phyloP scores from a whole-genome alignment of 305 asterid genomes.

The Rubia peregrina region DNA sequence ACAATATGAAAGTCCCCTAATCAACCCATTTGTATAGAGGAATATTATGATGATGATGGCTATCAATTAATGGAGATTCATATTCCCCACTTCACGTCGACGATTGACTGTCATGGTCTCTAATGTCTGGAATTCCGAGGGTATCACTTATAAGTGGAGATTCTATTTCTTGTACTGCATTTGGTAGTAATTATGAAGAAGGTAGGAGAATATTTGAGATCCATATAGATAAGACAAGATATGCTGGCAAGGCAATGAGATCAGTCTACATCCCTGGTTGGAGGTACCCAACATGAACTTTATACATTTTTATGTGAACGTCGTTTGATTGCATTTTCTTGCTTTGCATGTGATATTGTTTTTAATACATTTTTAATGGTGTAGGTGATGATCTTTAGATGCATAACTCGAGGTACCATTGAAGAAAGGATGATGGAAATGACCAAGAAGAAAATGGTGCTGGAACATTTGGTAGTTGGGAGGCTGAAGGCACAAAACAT shows the following conservation, averaged over 20 bases:
- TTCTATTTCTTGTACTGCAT: conserved; percentile 15
- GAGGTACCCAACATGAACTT: not conserved
- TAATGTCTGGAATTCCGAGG: not conserved
- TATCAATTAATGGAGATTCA: not conserved
- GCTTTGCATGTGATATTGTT: conserved; percentile 17
- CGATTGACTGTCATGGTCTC: not conserved
- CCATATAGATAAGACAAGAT: conserved; percentile 4
- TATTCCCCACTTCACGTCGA: too few species aligned
- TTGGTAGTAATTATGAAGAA: conserved; percentile 14
- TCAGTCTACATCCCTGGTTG: conserved; percentile 10
- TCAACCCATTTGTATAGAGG: not conserved
- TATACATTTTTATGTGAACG: not conserved
- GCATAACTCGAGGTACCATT: conserved; percentile 77
- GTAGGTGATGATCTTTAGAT: conserved; percentile 94
- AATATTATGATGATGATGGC: not conserved
- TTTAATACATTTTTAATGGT: conserved; percentile 19
- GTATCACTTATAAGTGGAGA: not conserved
- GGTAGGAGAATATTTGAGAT: conserved; percentile 14
- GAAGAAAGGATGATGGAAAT: conserved; percentile 99
- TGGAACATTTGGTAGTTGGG: conserved; percentile 24
- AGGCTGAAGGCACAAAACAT: conserved; percentile 81
- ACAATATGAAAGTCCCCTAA: not conserved
- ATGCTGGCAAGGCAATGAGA: conserved; percentile 11
- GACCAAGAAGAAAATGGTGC: conserved; percentile 96
- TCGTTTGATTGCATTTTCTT: not conserved